Conservation (phyloP, 2,329 filamentous ascomycete genomes). For the Ophiostoma sp. region DNA sequence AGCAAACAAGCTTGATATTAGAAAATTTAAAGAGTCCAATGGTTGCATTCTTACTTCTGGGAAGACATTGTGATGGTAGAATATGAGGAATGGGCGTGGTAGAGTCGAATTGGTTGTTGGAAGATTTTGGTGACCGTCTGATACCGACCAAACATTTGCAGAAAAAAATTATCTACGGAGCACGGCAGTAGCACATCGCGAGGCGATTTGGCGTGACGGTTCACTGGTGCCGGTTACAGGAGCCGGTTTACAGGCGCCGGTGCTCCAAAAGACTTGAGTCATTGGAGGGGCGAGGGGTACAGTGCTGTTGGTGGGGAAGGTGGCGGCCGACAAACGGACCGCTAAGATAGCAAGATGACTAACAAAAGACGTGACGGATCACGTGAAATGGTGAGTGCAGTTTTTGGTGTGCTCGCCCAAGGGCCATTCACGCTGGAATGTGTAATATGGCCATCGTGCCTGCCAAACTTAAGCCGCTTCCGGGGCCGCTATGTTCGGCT, state of each 20-base stretch:
- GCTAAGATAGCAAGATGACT: conserved; percentile 3
- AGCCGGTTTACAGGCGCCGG: conserved; percentile 18
- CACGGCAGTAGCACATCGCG: conserved; percentile 14
- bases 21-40: neutral
- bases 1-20: neutral
- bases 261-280: conserved; percentile 20
- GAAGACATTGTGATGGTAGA: conserved; percentile 22
- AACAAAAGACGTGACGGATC: neutral
- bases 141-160: conserved; percentile 2
- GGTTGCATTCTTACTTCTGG: conserved; percentile 16
- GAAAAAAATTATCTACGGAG: conserved; percentile 20
- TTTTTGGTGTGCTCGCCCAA: neutral
- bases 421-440: neutral
- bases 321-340: conserved; percentile 23
- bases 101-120: conserved; percentile 12
- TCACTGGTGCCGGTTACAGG: conserved; percentile 12
- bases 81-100: neutral
- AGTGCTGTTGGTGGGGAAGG: conserved; percentile 14
- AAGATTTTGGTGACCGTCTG: conserved; percentile 1
- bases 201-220: conserved; percentile 13
- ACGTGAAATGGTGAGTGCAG: conserved; percentile 5
- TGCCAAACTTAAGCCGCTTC: neutral
- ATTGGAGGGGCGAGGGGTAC: conserved; percentile 22
- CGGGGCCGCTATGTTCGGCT: neutral
- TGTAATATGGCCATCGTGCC: neutral